Conservation (phyloP, 2,329 filamentous ascomycete genomes). For the Botrytis fabae region DNA sequence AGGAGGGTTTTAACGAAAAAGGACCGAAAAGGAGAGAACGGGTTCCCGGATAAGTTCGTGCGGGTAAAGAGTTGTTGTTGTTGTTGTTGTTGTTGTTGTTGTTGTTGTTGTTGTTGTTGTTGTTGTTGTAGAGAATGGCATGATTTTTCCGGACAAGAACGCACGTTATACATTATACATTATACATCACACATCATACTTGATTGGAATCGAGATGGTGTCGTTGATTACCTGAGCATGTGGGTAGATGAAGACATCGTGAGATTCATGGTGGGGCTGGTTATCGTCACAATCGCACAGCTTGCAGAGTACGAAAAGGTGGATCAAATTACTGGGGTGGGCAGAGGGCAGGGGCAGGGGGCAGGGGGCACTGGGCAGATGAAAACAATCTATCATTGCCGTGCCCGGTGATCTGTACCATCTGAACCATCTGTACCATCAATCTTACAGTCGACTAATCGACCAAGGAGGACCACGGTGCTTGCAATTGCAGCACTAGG, state of each 20-base stretch:
- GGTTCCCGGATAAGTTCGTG: neutral
- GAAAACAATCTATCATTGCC: no score
- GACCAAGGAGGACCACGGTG: neutral
- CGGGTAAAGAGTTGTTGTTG: neutral
- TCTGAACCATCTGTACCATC: neutral
- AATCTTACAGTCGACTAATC: neutral
- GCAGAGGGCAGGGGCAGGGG: no score
- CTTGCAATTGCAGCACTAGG: neutral
- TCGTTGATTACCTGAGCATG: neutral
- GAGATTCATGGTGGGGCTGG: neutral
- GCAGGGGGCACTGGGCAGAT: no score
- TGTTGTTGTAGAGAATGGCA: neutral
- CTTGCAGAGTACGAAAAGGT: neutral
- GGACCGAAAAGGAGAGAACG: conserved; percentile 1
- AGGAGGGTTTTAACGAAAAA: neutral
- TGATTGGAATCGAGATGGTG: neutral
- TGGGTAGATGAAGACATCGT: conserved; percentile 13
- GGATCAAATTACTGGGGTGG: neutral
- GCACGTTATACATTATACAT: neutral
- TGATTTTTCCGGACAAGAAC: neutral
- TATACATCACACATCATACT: neutral
- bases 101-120: neutral
- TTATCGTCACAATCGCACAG: neutral
- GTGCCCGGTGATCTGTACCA: no score
- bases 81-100: neutral